These are phyloP conservation scores for Linnemannia exigua DNA, from an alignment of 192 early-diverging fungal species.

Conservation along the genomic window DNA sequence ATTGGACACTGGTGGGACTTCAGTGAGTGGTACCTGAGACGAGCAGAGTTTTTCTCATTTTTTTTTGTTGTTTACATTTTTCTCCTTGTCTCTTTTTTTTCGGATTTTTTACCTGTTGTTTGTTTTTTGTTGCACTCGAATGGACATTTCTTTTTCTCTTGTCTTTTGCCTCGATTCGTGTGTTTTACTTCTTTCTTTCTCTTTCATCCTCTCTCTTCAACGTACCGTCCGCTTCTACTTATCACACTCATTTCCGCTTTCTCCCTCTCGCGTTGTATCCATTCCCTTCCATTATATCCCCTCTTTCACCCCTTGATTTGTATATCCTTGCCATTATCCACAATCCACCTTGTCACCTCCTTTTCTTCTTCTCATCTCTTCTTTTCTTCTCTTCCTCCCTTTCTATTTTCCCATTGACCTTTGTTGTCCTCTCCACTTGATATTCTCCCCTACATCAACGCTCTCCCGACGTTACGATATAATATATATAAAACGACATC, in stretches of 20 bases:
- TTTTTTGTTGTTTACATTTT: not conserved
- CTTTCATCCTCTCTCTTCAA: not conserved
- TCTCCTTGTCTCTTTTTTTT: not conserved
- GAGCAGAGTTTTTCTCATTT: not conserved
- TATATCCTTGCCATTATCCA: not conserved
- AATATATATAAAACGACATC: no score
- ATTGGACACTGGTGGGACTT: not conserved
- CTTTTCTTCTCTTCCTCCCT: not conserved
- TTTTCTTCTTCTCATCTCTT: not conserved
- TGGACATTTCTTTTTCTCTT: not conserved
- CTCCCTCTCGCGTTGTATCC: not conserved
- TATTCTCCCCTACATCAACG: constrained; percentile 5
- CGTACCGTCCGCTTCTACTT: not conserved
- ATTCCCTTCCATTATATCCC: no score
- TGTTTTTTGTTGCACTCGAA: not conserved
- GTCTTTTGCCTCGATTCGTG: no score
- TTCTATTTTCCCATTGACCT: not conserved
- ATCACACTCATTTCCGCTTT: not conserved
- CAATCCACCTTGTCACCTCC: not conserved
- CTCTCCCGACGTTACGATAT: not conserved
- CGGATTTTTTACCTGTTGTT: not conserved
- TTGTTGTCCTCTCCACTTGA: constrained; percentile 1
- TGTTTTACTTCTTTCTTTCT: not conserved
- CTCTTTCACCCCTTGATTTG: not conserved
- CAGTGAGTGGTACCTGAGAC: not conserved